phyloP scores from a whole-genome alignment of 441 rosid species.

The Corymbia calophylla region DNA sequence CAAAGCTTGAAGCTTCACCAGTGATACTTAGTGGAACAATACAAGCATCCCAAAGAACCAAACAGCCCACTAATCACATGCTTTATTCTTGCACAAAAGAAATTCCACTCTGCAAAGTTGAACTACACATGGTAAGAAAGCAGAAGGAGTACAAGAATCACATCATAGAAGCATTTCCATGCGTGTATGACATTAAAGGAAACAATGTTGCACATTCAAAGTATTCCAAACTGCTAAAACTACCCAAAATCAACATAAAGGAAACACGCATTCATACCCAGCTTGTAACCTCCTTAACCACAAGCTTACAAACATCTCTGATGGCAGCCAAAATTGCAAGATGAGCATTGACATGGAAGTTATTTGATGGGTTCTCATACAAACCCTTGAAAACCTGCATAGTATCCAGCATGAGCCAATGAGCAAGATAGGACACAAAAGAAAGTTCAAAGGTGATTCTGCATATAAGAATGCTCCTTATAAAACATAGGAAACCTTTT shows the following conservation, averaged over 20 bases:
- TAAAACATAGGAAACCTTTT: constrained; percentile 39
- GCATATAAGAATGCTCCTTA: background rate
- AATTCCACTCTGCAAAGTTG: background rate
- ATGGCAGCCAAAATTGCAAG: constrained; percentile 86
- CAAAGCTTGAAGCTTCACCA: background rate
- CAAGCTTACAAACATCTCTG: constrained; percentile 96
- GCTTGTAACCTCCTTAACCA: constrained; percentile 91
- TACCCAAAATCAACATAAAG: background rate
- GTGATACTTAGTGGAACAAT: background rate
- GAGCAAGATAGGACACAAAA: background rate
- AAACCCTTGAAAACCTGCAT: constrained; percentile 82
- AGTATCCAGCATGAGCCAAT: background rate
- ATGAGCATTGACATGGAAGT: constrained; percentile 66
- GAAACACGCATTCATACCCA: constrained; percentile 57
- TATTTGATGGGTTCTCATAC: constrained; percentile 83
- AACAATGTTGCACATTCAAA: background rate
- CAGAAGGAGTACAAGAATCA: background rate
- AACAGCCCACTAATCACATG: background rate
- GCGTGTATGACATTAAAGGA: background rate
- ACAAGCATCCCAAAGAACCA: background rate
- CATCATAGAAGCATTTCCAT: background rate
- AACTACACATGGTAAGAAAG: background rate
- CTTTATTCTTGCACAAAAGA: background rate
- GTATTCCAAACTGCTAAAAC: background rate
- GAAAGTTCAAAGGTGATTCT: background rate